Base-by-base conservation (phyloP, 106 monocot genomes). In the Dioscorea zingiberensis region DNA sequence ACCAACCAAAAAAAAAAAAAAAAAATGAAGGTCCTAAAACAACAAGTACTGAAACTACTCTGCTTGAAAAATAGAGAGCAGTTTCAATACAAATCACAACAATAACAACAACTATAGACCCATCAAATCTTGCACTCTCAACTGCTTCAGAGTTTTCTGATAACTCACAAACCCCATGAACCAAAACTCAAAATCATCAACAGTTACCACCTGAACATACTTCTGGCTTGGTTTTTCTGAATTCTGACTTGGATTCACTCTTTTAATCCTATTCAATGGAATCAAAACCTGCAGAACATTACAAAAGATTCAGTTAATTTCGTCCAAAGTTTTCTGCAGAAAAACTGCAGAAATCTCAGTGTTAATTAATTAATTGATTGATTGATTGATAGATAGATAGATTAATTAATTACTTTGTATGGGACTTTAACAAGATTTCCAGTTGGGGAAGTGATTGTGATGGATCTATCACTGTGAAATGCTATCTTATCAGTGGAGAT, bases 151-250 rank as follows among this genome's bases (percentile, higher is more conserved):
- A 23, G 82, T 72, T 69, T 72, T 79, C 65, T 75, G 61, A 30
- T 73, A 82, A 25, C 63, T 69, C 9, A 80, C 55, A 51, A 87
- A 87, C 21, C 87, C 87, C 87, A 83, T 76, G 47, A 80, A 87
- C 79, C 82, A 87, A 64, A 87, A 87, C 51, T 87, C 87, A 65
- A 77, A 83, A 25, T 67, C 76, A 68, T 87, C 80, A 46, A 54
- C 83, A 0, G 87, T 87, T 0, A 83, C 77, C 9, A 87, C 80
- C 71, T 83, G 80, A 22, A 83, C 73, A 63, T 87, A 87, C 29
- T 87, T 87, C 51, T 83, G 79, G 25, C 59, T 71, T 3, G 79
- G 87, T 18, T 80, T 74, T 65, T 65, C 51, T 13, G 49, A 32
- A 24, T 80, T 74, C 77, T 80, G 74, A 58, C 68, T 69, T 27